Base-by-base conservation (phyloP, 768 basidiomycete genomes). In the Gymnopilus dilepis region DNA sequence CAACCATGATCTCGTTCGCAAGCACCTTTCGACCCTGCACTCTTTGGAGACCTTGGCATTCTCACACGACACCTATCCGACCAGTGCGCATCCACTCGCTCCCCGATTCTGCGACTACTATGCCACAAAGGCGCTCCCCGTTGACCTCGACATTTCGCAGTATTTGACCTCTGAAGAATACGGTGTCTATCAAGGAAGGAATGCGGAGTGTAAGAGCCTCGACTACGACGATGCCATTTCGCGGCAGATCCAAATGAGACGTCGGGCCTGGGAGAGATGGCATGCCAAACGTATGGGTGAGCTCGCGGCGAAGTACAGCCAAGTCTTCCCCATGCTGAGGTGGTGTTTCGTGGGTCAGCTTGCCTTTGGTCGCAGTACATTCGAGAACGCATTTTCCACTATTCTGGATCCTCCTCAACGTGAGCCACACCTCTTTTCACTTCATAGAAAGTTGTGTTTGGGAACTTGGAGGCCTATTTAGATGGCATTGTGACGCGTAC, bases 201-300 rank as follows among this genome's bases (percentile, higher is more conserved):
- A 15, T 26, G 48, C n/a, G n/a, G n/a, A n/a, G n/a, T n/a, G n/a
- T n/a, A n/a, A n/a, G n/a, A n/a, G n/a, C n/a, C n/a, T 48, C 17
- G 62, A 58, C 6, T 67, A 56, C 19, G 66, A 67, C 4, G n/a
- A 55, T 3, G 60, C 55, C 0, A 6, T 66, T 15, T 19, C 47
- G 4, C 58, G 61, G 19, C 65, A 65, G 31, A 58, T 60, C 17
- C 33, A 58, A 5, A 59, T 71, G 59, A 51, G 62, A 17, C 37
- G 48, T 31, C 47, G 69, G 11, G 70, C 69, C 30, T 75, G 74
- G 74, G 74, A 75, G 62, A 65, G 64, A 15, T 74, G 73, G 73
- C 74, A 75, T 56, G 57, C 57, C 5, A 59, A 64, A 11, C 60
- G 58, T 34, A 75, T 75, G 73, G 28, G 58, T 2, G 31, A 15